Percentiles rank a stretch among this genome's conserved stretches.
phyloP scores from a whole-genome alignment of 768 basidiomycete species.

The Mycena olivaceomarginata region DNA sequence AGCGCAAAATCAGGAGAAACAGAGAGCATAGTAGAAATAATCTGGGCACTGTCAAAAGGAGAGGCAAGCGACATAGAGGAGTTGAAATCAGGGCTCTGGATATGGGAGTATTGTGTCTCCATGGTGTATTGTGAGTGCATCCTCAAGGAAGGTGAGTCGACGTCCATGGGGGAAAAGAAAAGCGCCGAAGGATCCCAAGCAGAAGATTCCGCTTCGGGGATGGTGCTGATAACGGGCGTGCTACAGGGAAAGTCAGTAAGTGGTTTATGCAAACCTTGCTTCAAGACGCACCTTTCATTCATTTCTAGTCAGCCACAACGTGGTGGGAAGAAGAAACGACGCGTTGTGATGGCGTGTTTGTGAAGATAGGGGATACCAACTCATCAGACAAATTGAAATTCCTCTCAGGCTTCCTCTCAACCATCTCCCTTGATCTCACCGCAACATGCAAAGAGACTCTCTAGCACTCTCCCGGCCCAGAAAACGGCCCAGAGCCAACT shows the following conservation, averaged over 20 bases:
- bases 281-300: slow-evolving; percentile 11
- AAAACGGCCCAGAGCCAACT: background rate
- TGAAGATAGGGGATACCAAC: too few species aligned
- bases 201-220: slow-evolving; percentile 1
- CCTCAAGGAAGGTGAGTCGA: slow-evolving; percentile 5
- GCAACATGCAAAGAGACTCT: background rate
- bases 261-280: background rate
- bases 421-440: too few species aligned
- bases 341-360: too few species aligned
- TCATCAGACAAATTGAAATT: too few species aligned
- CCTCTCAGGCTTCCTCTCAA: too few species aligned
- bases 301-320: too few species aligned
- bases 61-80: slow-evolving; percentile 5
- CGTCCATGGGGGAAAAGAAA: slow-evolving; percentile 21
- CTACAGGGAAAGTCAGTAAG: background rate
- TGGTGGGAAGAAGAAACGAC: too few species aligned
- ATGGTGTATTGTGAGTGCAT: slow-evolving; percentile 16
- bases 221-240: background rate
- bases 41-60: background rate
- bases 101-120: slow-evolving; percentile 30
- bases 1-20: slow-evolving; percentile 8
- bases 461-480: background rate
- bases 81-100: slow-evolving; percentile 28
- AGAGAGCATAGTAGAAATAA: background rate
- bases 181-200: slow-evolving; percentile 18